Base-by-base conservation (phyloP, 2,329 filamentous ascomycete genomes). In the Sphaerulina populicola region DNA sequence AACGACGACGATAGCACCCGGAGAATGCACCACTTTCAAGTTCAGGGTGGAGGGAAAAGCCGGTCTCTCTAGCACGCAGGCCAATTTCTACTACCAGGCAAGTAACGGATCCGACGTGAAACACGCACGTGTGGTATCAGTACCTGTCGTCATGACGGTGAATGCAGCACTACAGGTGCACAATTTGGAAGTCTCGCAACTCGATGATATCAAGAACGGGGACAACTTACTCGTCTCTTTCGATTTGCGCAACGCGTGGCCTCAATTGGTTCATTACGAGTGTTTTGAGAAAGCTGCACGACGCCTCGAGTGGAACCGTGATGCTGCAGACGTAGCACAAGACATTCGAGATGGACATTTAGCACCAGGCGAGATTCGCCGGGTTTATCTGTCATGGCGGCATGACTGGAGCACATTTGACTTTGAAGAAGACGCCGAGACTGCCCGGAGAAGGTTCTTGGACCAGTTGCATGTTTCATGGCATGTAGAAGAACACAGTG, bases 201-300 rank as follows among this genome's bases (percentile, higher is more conserved):
- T 88, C 12, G 62, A 68, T 51, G 54, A 76, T 67, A 62, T 72
- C 61, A 58, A 80, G 47, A 80, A 88, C 37, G 14, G 49, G 12
- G 38, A 44, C 30, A 83, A 88, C 62, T 94, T 88, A 63, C 74
- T 95, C 35, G 71, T 95, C 2, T 73, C 93, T 1, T 74, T 96
- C 45, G 91, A 96, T 68, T 73, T 96, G 27, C 82, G 88, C 50
- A 97, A 97, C 64, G 83, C 86, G 0, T 96, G 90, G 90, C 89
- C 88, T 2, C 87, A 81, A 62, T 82, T 84, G 44, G 79, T 96
- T 62, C 74, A 78, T 6, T 63, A 55, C 33, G 42, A 51, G 8
- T 62, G 60, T 42, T 54, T 53, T 15, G 40, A 48, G 9, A 43
- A 52, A 8, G 41, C 35, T 14, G 47, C 44, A n/a, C 30, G 31